A percentile compares a stretch with the other conserved stretches of the same genome.
Conservation (phyloP, 2,329 filamentous ascomycete genomes). For the Phialophora verrucosa region DNA sequence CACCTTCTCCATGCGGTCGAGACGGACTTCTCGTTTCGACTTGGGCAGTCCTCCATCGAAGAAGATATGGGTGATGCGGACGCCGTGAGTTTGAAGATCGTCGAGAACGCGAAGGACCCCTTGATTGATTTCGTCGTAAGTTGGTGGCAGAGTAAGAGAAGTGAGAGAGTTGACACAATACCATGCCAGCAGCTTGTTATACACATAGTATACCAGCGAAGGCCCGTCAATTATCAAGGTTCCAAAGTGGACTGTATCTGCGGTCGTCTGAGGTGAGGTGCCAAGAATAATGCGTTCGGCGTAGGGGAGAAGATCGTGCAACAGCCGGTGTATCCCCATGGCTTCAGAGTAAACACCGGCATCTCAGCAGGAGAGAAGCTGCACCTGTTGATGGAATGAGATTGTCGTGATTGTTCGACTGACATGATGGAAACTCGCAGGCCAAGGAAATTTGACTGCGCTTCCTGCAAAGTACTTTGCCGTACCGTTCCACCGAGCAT, state of each 20-base stretch:
- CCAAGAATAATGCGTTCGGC: slow-evolving; percentile 52
- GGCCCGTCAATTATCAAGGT: slow-evolving; percentile 74
- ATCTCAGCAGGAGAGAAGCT: background rate
- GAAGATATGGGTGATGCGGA: slow-evolving; percentile 66
- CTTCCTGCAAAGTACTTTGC: background rate
- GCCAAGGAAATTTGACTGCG: background rate
- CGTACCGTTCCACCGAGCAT: background rate
- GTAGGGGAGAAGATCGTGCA: slow-evolving; percentile 60
- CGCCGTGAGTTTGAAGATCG: slow-evolving; percentile 59
- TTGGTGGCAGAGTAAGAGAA: slow-evolving; percentile 58
- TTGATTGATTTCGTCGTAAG: slow-evolving; percentile 67
- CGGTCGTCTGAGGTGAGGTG: slow-evolving; percentile 11
- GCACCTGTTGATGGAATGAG: background rate
- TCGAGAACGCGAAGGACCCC: slow-evolving; percentile 68
- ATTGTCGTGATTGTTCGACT: background rate
- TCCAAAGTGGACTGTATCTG: slow-evolving; percentile 30
- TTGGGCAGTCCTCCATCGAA: slow-evolving; percentile 84
- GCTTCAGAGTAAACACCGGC: no score
- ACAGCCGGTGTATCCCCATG: slow-evolving; percentile 69
- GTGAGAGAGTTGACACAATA: slow-evolving; percentile 35
- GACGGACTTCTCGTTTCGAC: slow-evolving; percentile 67
- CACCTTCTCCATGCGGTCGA: slow-evolving; percentile 64
- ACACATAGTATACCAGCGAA: slow-evolving; percentile 75
- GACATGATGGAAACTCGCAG: background rate
- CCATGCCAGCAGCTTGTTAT: slow-evolving; percentile 59